phyloP scores from a whole-genome alignment of 306 rosid species.

The Glycine soja region DNA sequence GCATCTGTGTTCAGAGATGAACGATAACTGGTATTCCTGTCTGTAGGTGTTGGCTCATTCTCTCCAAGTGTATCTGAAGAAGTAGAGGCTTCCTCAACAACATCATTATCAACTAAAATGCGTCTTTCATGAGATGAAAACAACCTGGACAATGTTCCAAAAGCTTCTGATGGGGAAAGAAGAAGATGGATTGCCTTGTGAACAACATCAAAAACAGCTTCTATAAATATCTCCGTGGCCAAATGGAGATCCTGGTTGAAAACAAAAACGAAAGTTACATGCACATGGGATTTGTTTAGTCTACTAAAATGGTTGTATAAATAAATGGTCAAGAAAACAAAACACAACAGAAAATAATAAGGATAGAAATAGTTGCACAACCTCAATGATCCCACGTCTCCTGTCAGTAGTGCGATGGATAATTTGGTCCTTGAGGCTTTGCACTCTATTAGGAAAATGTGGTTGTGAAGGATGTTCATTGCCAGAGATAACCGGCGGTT shows the following conservation, averaged over 20 bases:
- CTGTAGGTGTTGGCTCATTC: conserved; percentile 57
- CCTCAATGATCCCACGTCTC: conserved; percentile 96
- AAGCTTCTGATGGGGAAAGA: conserved; percentile 74
- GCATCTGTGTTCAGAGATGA: conserved; percentile 81
- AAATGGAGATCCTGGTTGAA: conserved; percentile 85
- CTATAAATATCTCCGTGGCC: conserved; percentile 77
- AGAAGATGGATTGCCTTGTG: conserved; percentile 74
- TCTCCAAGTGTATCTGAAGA: conserved; percentile 66
- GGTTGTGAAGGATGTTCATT: conserved; percentile 41
- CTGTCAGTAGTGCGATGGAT: conserved; percentile 79
- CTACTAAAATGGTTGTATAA: too few species aligned
- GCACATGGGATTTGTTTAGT: background rate
- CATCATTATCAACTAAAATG: background rate
- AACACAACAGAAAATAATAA: conserved; percentile 20
- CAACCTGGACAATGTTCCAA: conserved; percentile 52
- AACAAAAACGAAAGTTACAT: background rate
- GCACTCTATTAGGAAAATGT: conserved; percentile 55
- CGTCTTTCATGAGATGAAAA: conserved; percentile 46
- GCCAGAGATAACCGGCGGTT: conserved; percentile 45
- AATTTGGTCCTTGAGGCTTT: conserved; percentile 72
- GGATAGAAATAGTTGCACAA: conserved; percentile 33
- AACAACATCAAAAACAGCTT: conserved; percentile 75
- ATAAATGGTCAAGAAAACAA: background rate
- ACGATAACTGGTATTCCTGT: conserved; percentile 51
- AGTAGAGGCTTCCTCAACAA: conserved; percentile 32